Evolutionary conservation across 768 basidiomycete species (phyloP).

Genomic region (Suillus placidus): DNA sequence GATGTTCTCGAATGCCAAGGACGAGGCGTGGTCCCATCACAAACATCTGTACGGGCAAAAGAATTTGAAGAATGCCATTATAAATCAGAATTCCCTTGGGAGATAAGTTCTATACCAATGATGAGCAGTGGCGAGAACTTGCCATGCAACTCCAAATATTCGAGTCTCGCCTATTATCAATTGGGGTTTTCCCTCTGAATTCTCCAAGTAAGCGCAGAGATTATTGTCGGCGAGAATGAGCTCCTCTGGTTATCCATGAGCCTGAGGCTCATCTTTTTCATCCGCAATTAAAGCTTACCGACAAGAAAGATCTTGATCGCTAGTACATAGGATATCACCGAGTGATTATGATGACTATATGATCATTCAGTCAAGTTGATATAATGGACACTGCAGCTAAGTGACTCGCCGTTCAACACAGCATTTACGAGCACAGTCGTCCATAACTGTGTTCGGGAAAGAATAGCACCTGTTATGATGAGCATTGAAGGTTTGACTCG

Average conservation of each 20-base stretch:
- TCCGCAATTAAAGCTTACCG: no score
- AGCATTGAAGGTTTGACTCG: no score
- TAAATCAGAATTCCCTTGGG: no score
- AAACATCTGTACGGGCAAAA: no score
- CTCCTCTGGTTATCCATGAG: background rate
- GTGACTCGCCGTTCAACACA: background rate
- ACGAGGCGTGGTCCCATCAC: no score
- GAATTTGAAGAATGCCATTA: no score
- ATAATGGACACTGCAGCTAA: background rate
- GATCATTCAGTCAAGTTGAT: background rate
- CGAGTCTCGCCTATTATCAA: background rate
- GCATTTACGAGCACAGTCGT: background rate
- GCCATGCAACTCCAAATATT: background rate
- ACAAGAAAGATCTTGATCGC: no score
- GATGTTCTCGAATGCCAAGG: no score
- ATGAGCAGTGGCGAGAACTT: no score
- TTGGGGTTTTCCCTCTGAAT: background rate
- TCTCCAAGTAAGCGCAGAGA: background rate
- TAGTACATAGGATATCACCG: background rate
- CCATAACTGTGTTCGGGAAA: background rate
- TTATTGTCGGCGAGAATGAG: background rate
- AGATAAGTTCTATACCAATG: no score
- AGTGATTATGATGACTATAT: background rate
- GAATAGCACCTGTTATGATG: no score
- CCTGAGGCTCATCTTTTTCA: background rate